A percentile compares a stretch with the other conserved stretches of the same genome.
phyloP scores from a whole-genome alignment of 768 basidiomycete genomes.

The Russula foetens region DNA sequence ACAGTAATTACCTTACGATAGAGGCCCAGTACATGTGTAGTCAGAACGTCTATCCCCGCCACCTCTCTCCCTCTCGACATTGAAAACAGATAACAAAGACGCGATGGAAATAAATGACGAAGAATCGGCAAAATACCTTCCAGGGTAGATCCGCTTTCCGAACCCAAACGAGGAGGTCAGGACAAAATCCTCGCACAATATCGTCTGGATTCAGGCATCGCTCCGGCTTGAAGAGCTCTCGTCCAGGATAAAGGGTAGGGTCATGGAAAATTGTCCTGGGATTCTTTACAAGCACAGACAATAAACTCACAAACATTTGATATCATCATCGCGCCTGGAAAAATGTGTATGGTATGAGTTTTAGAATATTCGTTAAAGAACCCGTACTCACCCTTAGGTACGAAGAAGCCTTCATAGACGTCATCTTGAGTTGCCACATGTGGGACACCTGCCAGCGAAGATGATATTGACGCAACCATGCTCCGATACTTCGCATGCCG shows the following conservation, averaged over 20 bases:
- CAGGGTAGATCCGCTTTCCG: neutral
- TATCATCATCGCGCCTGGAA: neutral
- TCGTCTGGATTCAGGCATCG: neutral
- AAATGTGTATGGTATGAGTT: neutral
- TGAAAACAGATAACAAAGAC: no score
- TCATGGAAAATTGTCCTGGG: neutral
- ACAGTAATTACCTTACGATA: no score
- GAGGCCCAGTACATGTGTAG: neutral
- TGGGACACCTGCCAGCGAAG: neutral
- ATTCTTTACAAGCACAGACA: neutral
- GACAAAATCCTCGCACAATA: neutral
- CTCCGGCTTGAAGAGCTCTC: neutral
- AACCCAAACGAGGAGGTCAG: neutral
- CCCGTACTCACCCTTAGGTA: neutral
- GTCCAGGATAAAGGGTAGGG: neutral
- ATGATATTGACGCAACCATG: neutral
- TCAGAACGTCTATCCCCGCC: neutral
- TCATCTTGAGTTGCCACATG: neutral
- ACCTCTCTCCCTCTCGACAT: neutral
- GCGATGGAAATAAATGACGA: neutral
- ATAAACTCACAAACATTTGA: neutral
- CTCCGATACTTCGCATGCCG: neutral
- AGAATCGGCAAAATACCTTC: no score
- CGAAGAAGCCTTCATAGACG: neutral
- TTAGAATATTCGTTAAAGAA: neutral